Base-by-base conservation (phyloP, 2,329 filamentous ascomycete genomes). In the Claviceps quebecensis region DNA sequence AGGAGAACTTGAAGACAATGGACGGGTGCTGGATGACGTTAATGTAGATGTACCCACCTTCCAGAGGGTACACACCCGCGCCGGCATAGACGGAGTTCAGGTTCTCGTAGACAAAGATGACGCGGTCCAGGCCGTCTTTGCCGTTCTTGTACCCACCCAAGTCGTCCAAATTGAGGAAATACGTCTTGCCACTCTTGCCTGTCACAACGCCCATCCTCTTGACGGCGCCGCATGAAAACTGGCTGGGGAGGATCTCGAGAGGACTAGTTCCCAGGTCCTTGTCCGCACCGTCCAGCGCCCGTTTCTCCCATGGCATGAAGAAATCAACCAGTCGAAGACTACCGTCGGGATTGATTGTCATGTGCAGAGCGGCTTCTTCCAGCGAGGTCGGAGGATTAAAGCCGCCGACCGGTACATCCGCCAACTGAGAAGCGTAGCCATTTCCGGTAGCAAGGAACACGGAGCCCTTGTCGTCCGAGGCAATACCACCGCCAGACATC, bases 1-100 rank as follows among this genome's bases (percentile, higher is more conserved):
- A 79, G 2, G 72, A 71, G 59, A 80, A 80, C 56, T 79, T 76
- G 68, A 79, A 80, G 17, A 78, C 74, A 48, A 75, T 70, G 0
- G 75, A 75, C 14, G 72, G 69, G 56, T 74, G 75, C 56, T 74
- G 69, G 50, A 80, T 77, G 5, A 78, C 63, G 13, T 71, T 72
- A 57, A 73, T 71, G 59, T 73, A 74, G 40, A 74, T 65, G 54
- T 73, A 75, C 0, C 72, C 72, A 1, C 72, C 72, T 26, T 75
- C 72, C 0, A 73, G 58, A 0, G 72, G 72, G 54, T 73, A 74
- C 1, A 72, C 72, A 11, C 72, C 72, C 4, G 68, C 67, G 1
- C 72, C 72, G 0, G 69, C 68, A 40, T 73, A 74, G 0, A 74
- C 70, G 0, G 71, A 70, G 54, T 71, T 72, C 16, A 66, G 61